Evolutionary conservation across 805 yeast species (phyloP), one percentile per base, ranked within the genome.

Genomic region (Candida nanaspora): DNA sequence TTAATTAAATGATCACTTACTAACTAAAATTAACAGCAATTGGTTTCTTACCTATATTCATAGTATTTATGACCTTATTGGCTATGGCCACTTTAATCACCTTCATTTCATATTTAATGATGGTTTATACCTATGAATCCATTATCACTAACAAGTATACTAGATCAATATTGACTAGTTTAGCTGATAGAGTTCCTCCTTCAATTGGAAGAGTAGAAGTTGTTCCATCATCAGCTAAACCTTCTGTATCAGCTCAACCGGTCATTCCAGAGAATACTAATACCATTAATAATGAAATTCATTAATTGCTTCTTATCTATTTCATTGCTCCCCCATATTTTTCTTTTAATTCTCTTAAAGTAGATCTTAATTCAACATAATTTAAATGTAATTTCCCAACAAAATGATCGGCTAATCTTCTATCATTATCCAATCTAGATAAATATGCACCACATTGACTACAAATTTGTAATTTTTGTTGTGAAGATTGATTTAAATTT

Each of bases 381-480:
- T 88, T 91, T 47, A 85, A 56, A 63, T 89, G 97, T 44, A 86
- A 76, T 51, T 86, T 87, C 1, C 98, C 98, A 20, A 80, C 63
- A 56, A 86, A 88, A 59, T 89, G 97, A 51, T 86, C 96, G 1
- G 91, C 95, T 46, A 89, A 66, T 50, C 97, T 70, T 57, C 88
- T 70, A 57, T 89, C 97, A 43, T 83, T 86, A 58, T 89, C 98
- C 41, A 88, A 64, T 45, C 91, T 68, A 8, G 95, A 84, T 30
- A 91, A 65, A 53, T 82, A 87, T 0, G 95, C 95, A 1, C 95
- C 96, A 62, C 98, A 89, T 1, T 78, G 79, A 47, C 78, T 84
- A 61, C 98, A 89, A 1, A 86, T 95, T 59, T 88, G 96, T 35
- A 89, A 67, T 57, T 86, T 86, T 53, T 89, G 97, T 54, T 85